phyloP scores from a whole-genome alignment of 495 filamentous ascomycete species.

The Aeminium ludgeri region DNA sequence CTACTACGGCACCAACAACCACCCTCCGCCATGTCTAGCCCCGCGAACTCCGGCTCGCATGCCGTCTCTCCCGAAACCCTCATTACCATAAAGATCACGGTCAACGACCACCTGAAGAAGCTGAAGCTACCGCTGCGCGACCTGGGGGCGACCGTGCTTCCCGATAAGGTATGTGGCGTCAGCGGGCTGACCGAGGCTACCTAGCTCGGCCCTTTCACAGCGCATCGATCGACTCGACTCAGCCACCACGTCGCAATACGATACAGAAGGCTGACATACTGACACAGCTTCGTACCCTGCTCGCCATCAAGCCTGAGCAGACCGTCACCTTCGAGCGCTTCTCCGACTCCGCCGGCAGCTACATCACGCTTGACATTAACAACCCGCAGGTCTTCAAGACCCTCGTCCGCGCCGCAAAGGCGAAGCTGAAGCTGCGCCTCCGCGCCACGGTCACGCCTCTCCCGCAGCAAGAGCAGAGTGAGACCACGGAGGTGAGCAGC shows the following conservation, averaged over 20 bases:
- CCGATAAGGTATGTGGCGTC: slow-evolving; percentile 58
- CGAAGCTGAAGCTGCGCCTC: slow-evolving; percentile 92
- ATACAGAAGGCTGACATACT: slow-evolving; percentile 1
- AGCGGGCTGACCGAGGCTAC: background rate
- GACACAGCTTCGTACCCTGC: slow-evolving; percentile 53
- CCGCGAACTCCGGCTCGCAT: slow-evolving; percentile 15
- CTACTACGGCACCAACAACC: no score
- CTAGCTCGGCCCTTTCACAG: background rate
- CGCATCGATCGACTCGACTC: background rate
- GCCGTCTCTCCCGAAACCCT: slow-evolving; percentile 50
- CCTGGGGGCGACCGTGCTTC: slow-evolving; percentile 56
- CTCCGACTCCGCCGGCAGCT: slow-evolving; percentile 78
- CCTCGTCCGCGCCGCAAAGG: slow-evolving; percentile 89
- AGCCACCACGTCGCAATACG: background rate
- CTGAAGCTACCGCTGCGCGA: slow-evolving; percentile 85
- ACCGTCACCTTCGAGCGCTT: slow-evolving; percentile 77
- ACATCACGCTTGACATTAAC: slow-evolving; percentile 57
- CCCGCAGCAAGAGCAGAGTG: slow-evolving; percentile 7
- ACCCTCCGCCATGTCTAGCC: no score
- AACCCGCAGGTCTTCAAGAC: slow-evolving; percentile 87
- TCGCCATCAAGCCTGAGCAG: slow-evolving; percentile 50
- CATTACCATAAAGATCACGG: slow-evolving; percentile 71
- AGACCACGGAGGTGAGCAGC: background rate
- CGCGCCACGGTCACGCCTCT: slow-evolving; percentile 40
- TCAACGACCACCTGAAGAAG: slow-evolving; percentile 54